Conservation (phyloP, 1,139 yeast species). For the Sugiyamaella novakii region DNA sequence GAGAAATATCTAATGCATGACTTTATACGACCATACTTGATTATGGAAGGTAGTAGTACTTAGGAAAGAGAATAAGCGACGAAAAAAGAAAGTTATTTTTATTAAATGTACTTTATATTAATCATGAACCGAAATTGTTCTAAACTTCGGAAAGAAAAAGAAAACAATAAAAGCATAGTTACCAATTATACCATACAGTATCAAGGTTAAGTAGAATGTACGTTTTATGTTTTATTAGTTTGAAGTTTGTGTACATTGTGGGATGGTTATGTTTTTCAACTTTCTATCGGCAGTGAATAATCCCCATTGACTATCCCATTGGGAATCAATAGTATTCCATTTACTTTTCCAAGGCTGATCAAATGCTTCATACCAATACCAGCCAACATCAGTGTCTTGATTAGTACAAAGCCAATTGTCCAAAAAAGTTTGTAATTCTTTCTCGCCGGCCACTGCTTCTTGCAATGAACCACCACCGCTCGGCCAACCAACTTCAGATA, state of each 20-base stretch:
- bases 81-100: slow-evolving; percentile 2
- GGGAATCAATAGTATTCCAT: slow-evolving; percentile 51
- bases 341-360: slow-evolving; percentile 71
- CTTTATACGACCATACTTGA: background rate
- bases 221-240: too few relatives aligned
- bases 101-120: slow-evolving; percentile 11
- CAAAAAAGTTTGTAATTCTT: slow-evolving; percentile 52
- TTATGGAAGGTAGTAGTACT: too few relatives aligned
- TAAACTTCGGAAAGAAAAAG: slow-evolving; percentile 1
- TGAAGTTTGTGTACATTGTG: slow-evolving; percentile 27
- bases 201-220: too few relatives aligned
- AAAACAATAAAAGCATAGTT: slow-evolving; percentile 5
- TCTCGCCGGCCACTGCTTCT: slow-evolving; percentile 51
- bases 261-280: slow-evolving; percentile 44
- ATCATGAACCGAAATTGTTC: slow-evolving; percentile 10
- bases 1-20: slow-evolving; percentile 4
- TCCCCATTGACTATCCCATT: slow-evolving; percentile 78
- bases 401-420: slow-evolving; percentile 57
- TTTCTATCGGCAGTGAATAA: slow-evolving; percentile 54
- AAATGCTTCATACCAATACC: slow-evolving; percentile 71
- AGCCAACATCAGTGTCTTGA: slow-evolving; percentile 44
- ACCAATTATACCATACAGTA: slow-evolving; percentile 5
- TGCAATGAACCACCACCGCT: slow-evolving; percentile 56
- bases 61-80: too few relatives aligned
- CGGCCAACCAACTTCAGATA: slow-evolving; percentile 77